phyloP scores from a whole-genome alignment of 2,329 filamentous ascomycete species.

The Coleophoma cylindrospora region DNA sequence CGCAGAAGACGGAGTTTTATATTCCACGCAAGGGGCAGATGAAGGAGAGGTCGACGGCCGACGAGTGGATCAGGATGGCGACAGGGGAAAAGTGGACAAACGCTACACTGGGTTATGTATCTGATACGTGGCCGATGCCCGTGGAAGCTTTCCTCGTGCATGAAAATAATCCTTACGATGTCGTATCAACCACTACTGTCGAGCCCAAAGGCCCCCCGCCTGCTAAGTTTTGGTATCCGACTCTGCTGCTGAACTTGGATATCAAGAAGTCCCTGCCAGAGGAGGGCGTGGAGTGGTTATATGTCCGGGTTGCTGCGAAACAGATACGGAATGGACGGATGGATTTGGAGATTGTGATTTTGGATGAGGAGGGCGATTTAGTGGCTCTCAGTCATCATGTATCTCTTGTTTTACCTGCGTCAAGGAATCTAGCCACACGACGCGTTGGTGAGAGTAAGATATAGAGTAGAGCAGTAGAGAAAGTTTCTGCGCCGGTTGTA shows the following conservation, averaged over 20 bases:
- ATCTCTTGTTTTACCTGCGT: constrained; percentile 55
- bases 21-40: constrained; percentile 42
- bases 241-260: constrained; percentile 69
- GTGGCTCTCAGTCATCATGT: constrained; percentile 67
- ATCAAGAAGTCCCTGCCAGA: constrained; percentile 67
- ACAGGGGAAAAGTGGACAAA: constrained; percentile 60
- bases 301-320: constrained; percentile 60
- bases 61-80: constrained; percentile 63
- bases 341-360: constrained; percentile 66
- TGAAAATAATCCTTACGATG: constrained; percentile 21
- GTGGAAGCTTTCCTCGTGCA: constrained; percentile 43
- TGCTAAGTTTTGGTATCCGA: constrained; percentile 37
- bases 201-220: constrained; percentile 20
- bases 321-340: constrained; percentile 65
- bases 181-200: constrained; percentile 1
- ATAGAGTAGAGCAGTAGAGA: constrained; percentile 1
- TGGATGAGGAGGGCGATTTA: constrained; percentile 59
- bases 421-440: constrained; percentile 46
- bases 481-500: background rate
- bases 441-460: constrained; percentile 9
- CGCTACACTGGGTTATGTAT: constrained; percentile 57
- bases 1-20: constrained; percentile 43
- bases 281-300: constrained; percentile 69
- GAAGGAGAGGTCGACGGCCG: constrained; percentile 34
- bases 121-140: constrained; percentile 65